phyloP scores from a whole-genome alignment of 2,329 filamentous ascomycete genomes.

The Acephala macrosclerotiorum region DNA sequence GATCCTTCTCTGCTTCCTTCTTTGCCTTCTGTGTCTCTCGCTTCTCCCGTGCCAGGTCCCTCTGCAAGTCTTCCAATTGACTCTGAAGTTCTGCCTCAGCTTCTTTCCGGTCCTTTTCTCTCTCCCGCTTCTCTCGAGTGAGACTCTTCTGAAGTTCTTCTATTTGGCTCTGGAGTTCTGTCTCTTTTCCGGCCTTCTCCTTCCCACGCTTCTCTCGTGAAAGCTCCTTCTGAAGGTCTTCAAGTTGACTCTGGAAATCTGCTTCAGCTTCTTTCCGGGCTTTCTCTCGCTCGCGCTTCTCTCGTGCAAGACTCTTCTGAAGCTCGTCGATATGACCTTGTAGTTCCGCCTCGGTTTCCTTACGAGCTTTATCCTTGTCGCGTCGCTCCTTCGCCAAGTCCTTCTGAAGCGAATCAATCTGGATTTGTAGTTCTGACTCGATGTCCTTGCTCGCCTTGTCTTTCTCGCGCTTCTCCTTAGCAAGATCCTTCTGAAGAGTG shows the following conservation, averaged over 20 bases:
- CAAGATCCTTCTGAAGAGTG: slow-evolving; percentile 46
- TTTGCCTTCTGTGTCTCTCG: slow-evolving; percentile 49
- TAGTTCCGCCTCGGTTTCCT: slow-evolving; percentile 46
- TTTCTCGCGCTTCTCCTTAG: slow-evolving; percentile 46
- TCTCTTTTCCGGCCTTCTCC: slow-evolving; percentile 36
- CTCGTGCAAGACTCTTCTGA: slow-evolving; percentile 48
- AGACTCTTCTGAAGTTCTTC: slow-evolving; percentile 48
- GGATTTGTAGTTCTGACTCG: slow-evolving; percentile 42
- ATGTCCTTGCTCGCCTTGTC: slow-evolving; percentile 36
- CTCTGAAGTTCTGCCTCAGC: slow-evolving; percentile 42
- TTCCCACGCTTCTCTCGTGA: slow-evolving; percentile 43
- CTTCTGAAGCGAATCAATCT: slow-evolving; percentile 43
- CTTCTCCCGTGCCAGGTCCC: slow-evolving; percentile 49
- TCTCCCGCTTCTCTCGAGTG: slow-evolving; percentile 46
- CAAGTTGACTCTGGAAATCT: slow-evolving; percentile 51
- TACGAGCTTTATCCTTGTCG: slow-evolving; percentile 48
- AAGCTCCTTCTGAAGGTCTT: slow-evolving; percentile 47
- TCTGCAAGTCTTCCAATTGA: slow-evolving; percentile 43
- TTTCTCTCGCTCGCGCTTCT: slow-evolving; percentile 48
- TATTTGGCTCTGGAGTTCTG: slow-evolving; percentile 50
- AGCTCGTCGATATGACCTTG: slow-evolving; percentile 49
- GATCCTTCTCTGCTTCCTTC: slow-evolving; percentile 49
- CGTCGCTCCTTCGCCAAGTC: slow-evolving; percentile 51
- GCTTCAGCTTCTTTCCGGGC: slow-evolving; percentile 12
- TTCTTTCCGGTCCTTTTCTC: slow-evolving; percentile 37